phyloP scores from a whole-genome alignment of 768 basidiomycete genomes.

The Podaxis sp. region DNA sequence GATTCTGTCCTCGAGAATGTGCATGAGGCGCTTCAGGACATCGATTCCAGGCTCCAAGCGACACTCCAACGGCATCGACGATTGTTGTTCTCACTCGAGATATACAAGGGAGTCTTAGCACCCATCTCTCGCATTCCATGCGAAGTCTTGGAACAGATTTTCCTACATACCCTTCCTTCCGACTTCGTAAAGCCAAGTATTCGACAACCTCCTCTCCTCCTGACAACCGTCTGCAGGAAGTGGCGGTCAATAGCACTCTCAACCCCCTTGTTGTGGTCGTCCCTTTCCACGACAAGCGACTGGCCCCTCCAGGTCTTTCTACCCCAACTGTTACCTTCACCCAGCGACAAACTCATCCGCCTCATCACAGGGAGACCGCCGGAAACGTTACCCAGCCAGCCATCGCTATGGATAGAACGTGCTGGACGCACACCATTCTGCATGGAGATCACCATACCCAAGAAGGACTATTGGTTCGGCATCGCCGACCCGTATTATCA shows the following conservation, averaged over 20 bases:
- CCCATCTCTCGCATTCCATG: conserved; percentile 8
- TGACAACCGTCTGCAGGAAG: neutral
- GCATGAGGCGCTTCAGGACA: neutral
- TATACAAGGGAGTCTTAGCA: neutral
- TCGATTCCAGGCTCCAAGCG: neutral
- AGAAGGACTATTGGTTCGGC: conserved; percentile 4
- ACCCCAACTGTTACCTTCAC: neutral
- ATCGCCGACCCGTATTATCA: conserved; percentile 4
- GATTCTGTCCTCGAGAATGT: neutral
- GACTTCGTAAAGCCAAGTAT: conserved; percentile 4
- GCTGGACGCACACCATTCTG: neutral
- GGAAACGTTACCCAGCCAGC: neutral
- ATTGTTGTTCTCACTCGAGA: conserved; percentile 6
- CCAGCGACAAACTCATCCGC: neutral
- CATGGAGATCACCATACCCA: conserved; percentile 12
- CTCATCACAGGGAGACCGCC: neutral
- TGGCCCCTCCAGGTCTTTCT: conserved; percentile 4
- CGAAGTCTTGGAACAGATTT: conserved; percentile 9
- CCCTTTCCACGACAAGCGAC: conserved; percentile 7
- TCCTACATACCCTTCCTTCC: conserved; percentile 1
- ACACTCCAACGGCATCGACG: neutral
- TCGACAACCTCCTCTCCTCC: conserved; percentile 5
- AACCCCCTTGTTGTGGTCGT: conserved; percentile 4
- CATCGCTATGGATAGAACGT: neutral
- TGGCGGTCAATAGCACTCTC: conserved; percentile 8